Conservation (phyloP, 345 rosid genomes). For the Hibiscus trionum region DNA sequence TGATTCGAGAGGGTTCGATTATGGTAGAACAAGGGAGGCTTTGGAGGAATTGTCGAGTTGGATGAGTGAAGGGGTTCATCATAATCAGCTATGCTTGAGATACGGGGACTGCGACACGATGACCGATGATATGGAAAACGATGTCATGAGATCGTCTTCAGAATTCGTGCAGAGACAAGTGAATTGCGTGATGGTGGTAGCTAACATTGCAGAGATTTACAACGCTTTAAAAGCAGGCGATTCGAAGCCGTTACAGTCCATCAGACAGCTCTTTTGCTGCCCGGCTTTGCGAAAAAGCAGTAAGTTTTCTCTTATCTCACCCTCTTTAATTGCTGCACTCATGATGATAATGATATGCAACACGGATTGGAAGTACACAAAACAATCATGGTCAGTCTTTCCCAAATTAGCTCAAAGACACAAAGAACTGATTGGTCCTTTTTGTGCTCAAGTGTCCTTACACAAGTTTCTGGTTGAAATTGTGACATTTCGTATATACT, state of each 20-base stretch:
- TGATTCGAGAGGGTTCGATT: conserved; percentile 47
- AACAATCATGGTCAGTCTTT: neutral
- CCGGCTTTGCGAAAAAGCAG: conserved; percentile 42
- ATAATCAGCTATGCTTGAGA: conserved; percentile 28
- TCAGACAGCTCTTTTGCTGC: conserved; percentile 33
- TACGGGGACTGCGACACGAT: neutral
- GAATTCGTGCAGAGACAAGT: conserved; percentile 40
- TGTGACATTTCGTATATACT: too few species aligned
- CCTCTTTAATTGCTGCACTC: neutral
- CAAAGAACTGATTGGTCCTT: neutral
- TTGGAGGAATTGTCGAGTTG: conserved; percentile 41
- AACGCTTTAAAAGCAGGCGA: conserved; percentile 36
- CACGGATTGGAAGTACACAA: too few species aligned
- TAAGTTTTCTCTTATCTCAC: conserved; percentile 36
- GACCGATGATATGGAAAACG: conserved; percentile 20
- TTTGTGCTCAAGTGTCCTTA: neutral
- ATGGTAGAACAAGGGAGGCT: conserved; percentile 22
- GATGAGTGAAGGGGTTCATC: conserved; percentile 48
- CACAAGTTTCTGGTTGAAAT: too few species aligned
- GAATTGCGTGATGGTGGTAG: conserved; percentile 42
- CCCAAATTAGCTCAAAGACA: neutral
- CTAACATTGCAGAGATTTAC: conserved; percentile 37
- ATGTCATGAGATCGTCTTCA: conserved; percentile 19
- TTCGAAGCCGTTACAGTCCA: conserved; percentile 34
- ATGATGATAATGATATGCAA: neutral